Evolutionary conservation across 352 stramenopile genomes (phyloP).

Genomic region (Phytophthora pini): DNA sequence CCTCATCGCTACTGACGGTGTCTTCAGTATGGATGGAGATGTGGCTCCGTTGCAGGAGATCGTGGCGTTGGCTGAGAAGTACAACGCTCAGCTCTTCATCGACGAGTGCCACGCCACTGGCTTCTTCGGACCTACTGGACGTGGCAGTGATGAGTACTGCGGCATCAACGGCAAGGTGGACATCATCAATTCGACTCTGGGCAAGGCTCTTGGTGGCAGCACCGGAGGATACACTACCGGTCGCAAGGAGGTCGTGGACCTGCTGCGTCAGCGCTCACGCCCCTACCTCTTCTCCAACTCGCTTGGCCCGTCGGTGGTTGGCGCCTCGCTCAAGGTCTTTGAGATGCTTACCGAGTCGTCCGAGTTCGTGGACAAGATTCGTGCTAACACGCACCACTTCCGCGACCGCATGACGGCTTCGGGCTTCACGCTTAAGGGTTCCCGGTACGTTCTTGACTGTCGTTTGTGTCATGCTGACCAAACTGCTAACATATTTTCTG

Average conservation of each 20-base stretch:
- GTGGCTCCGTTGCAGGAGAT: conserved; percentile 93
- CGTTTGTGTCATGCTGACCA: neutral
- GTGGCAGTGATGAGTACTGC: conserved; percentile 93
- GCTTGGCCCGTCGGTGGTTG: conserved; percentile 92
- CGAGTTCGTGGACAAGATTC: conserved; percentile 90
- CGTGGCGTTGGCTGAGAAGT: conserved; percentile 90
- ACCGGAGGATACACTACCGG: conserved; percentile 94
- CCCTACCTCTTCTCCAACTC: conserved; percentile 96
- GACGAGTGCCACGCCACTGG: conserved; percentile 95
- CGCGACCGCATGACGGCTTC: conserved; percentile 90
- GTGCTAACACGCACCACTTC: conserved; percentile 92
- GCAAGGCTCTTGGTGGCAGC: conserved; percentile 93
- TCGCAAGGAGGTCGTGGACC: conserved; percentile 91
- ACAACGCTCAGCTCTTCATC: conserved; percentile 94
- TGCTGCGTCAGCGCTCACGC: conserved; percentile 90
- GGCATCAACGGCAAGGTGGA: conserved; percentile 90
- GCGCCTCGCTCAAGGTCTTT: conserved; percentile 94
- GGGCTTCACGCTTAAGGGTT: conserved; percentile 91
- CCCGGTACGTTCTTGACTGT: conserved; percentile 44
- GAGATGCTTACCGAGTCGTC: conserved; percentile 90
- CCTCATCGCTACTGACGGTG: conserved; percentile 93
- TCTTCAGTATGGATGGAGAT: conserved; percentile 97
- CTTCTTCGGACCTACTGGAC: conserved; percentile 93
- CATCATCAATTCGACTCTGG: conserved; percentile 95
- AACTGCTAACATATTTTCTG: conserved; percentile 12